Base-by-base conservation (phyloP, 352 stramenopile genomes). In the Thalassiosira ordinaria region DNA sequence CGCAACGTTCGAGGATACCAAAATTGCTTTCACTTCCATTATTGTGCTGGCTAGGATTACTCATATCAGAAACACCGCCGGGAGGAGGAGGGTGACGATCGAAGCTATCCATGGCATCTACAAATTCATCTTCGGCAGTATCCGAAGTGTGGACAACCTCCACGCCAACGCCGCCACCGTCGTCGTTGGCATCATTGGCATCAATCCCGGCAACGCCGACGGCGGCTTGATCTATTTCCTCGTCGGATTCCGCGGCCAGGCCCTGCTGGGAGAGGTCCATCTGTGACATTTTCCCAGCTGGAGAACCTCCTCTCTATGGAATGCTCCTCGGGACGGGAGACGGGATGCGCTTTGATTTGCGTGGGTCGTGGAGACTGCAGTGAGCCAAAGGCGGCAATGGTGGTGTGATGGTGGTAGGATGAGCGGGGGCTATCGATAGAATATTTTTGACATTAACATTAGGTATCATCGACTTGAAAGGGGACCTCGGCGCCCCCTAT, bases 1-100 rank as follows among this genome's bases (percentile, higher is more conserved):
- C 85, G 63, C 71, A 88, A 47, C 73, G 46, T 80, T 91, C 85
- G 14, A 91, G 69, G 51, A 72, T 66, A 20, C 70, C 70, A 29
- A 55, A 73, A 53, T 79, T 72, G 37, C 69, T 65, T 27, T 16
- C 39, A 31, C n/a, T n/a, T n/a, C n/a, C n/a, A n/a, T n/a, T n/a
- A n/a, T n/a, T n/a, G n/a, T n/a, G n/a, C n/a, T n/a, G n/a, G n/a
- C n/a, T n/a, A n/a, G n/a, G n/a, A n/a, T n/a, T n/a, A n/a, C n/a
- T n/a, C n/a, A n/a, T n/a, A n/a, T n/a, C n/a, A n/a, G n/a, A n/a
- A n/a, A n/a, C n/a, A n/a, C n/a, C n/a, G n/a, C n/a, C n/a, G n/a
- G n/a, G n/a, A 60, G 51, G 31, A 60, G 9, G 22, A n/a, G 35
- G 35, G 7, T 13, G 46, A 31, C 29, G 14, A 7, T 65, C 56